Conservation (phyloP, 768 basidiomycete species). For the Hericium coralloides region DNA sequence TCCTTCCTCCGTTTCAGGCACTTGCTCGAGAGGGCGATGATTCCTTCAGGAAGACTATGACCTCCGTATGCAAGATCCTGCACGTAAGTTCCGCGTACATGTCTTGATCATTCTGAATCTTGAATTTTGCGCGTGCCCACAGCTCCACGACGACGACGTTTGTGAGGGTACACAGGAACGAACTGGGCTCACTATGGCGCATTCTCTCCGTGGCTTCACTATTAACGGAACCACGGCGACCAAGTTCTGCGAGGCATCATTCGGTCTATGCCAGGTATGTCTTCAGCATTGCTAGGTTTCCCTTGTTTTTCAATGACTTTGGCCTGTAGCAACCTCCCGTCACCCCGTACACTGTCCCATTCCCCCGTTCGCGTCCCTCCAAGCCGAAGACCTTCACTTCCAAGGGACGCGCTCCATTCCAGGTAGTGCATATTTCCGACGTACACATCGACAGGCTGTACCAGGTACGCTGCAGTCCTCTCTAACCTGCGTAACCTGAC, state of each 20-base stretch:
- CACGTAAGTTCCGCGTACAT: neutral
- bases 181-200: neutral
- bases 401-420: neutral
- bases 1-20: neutral
- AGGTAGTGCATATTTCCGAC: constrained; percentile 4
- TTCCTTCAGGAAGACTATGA: neutral
- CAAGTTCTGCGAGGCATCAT: neutral
- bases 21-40: neutral
- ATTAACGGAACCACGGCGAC: neutral
- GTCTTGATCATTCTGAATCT: no score
- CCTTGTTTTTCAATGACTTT: neutral
- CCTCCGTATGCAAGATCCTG: neutral
- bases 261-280: constrained; percentile 1
- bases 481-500: neutral
- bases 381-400: neutral
- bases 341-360: neutral
- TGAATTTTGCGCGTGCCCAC: no score
- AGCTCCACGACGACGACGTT: neutral
- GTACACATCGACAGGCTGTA: constrained; percentile 1
- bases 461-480: neutral
- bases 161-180: neutral
- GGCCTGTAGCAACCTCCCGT: neutral
- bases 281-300: neutral
- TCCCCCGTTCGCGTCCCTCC: neutral
- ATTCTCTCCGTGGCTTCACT: neutral